Conservation (phyloP, 2,329 filamentous ascomycete species). For the Curvularia lunata region DNA sequence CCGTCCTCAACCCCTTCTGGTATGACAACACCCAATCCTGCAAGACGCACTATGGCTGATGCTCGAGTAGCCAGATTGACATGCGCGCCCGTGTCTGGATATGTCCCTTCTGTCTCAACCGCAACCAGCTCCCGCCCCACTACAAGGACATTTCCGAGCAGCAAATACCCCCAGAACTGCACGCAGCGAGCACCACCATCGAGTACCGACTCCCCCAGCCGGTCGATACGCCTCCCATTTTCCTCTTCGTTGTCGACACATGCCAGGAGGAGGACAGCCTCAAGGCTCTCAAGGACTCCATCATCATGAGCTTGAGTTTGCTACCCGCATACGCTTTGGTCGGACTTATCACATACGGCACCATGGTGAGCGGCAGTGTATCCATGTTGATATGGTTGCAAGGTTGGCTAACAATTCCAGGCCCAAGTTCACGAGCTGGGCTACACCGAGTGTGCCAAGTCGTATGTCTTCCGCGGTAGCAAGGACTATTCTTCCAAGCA, state of each 20-base stretch:
- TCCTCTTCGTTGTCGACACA: conserved; percentile 85
- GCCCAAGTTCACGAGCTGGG: conserved; percentile 97
- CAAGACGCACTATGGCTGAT: conserved; percentile 24
- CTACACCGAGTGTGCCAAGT: conserved; percentile 97
- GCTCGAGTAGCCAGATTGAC: conserved; percentile 71
- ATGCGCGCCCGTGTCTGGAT: conserved; percentile 85
- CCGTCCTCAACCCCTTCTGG: conserved; percentile 97
- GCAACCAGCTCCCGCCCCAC: conserved; percentile 81
- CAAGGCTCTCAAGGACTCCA: conserved; percentile 80
- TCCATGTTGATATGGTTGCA: neutral
- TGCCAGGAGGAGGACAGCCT: conserved; percentile 89
- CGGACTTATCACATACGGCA: conserved; percentile 85
- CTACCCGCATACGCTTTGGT: conserved; percentile 82
- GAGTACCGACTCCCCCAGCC: conserved; percentile 83
- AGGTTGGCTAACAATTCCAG: conserved; percentile 52
- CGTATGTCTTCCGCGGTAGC: conserved; percentile 95
- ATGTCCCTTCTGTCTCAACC: conserved; percentile 84
- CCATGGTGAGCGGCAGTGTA: conserved; percentile 69
- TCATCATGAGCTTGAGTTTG: conserved; percentile 84
- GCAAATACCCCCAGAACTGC: conserved; percentile 81
- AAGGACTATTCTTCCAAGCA: conserved; percentile 99
- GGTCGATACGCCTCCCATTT: conserved; percentile 84
- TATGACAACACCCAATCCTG: conserved; percentile 53
- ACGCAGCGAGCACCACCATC: conserved; percentile 84
- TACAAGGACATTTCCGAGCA: conserved; percentile 90